These are phyloP conservation scores for Phaffia tasmanica DNA, from an alignment of 768 basidiomycete species.

Conservation along the genomic window DNA sequence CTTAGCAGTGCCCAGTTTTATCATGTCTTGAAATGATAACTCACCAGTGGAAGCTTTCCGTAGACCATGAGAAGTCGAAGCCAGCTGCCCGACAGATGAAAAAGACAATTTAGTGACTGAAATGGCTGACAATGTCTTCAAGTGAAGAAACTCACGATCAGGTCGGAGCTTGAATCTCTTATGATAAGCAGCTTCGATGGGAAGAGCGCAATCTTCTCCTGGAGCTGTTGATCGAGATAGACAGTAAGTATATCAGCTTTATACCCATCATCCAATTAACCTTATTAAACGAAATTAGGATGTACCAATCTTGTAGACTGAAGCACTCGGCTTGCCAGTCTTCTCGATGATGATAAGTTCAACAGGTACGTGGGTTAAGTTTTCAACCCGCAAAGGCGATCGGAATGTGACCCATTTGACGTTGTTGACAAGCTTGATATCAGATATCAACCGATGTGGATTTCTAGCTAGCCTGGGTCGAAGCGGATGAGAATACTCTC, in stretches of 20 bases:
- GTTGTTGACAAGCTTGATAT: constrained; percentile 78
- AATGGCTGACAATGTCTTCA: not conserved
- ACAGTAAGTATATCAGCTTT: not conserved
- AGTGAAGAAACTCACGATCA: constrained; percentile 55
- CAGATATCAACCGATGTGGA: constrained; percentile 70
- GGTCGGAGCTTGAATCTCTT: constrained; percentile 77
- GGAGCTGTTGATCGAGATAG: constrained; percentile 45
- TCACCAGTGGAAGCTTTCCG: constrained; percentile 56
- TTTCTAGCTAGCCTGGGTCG: constrained; percentile 64
- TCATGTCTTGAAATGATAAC: no score
- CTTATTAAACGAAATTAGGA: constrained; percentile 17
- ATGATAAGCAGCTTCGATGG: constrained; percentile 75
- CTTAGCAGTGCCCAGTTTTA: no score
- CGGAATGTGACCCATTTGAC: constrained; percentile 89
- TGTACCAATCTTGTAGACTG: constrained; percentile 69
- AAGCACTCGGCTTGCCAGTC: constrained; percentile 64
- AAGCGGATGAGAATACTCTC: constrained; percentile 77
- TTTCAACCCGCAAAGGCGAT: constrained; percentile 84
- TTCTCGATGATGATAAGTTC: constrained; percentile 84
- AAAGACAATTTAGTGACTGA: not conserved
- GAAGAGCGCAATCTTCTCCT: constrained; percentile 75
- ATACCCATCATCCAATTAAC: not conserved
- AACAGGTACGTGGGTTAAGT: constrained; percentile 78
- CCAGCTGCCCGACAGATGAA: constrained; percentile 51
- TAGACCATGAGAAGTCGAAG: constrained; percentile 90